A percentile compares a stretch with the other conserved stretches of the same genome.
phyloP scores from a whole-genome alignment of 1,139 yeast species.

The Starmera stellimalicola region DNA sequence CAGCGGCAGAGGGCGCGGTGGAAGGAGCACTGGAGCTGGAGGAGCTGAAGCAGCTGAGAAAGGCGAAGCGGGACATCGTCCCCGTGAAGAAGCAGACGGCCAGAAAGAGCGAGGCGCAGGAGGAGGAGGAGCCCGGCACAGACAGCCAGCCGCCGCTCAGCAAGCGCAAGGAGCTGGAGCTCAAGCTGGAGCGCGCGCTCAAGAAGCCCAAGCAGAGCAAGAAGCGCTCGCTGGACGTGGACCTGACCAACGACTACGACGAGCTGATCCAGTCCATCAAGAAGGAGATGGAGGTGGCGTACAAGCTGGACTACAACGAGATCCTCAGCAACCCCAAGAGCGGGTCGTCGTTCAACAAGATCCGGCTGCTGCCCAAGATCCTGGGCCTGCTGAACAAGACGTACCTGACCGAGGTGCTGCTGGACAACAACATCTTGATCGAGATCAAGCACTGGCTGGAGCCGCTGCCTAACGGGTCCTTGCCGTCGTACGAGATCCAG shows the following conservation, averaged over 20 bases:
- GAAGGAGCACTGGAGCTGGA: conserved; percentile 4
- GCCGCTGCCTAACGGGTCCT: conserved; percentile 94
- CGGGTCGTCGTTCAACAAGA: conserved; percentile 75
- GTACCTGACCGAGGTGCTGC: conserved; percentile 80
- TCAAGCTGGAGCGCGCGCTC: conserved; percentile 66
- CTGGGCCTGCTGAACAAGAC: conserved; percentile 69
- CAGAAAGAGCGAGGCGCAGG: conserved; percentile 1
- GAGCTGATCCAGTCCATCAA: conserved; percentile 75
- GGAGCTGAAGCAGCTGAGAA: conserved; percentile 29
- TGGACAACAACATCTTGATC: conserved; percentile 89
- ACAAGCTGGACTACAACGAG: conserved; percentile 81
- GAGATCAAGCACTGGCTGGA: conserved; percentile 96
- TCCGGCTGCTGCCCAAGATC: conserved; percentile 74
- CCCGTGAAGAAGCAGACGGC: conserved; percentile 25
- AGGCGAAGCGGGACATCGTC: conserved; percentile 20
- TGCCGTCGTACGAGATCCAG: conserved; percentile 95
- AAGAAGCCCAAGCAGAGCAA: conserved; percentile 45
- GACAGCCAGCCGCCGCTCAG: neutral
- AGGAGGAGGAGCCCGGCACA: neutral
- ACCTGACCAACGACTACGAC: conserved; percentile 90
- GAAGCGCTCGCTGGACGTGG: conserved; percentile 77
- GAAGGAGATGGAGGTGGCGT: conserved; percentile 90
- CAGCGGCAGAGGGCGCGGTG: conserved; percentile 4
- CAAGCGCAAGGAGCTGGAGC: conserved; percentile 73
- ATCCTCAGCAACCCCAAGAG: conserved; percentile 41